Evolutionary conservation across 192 early-diverging fungal species (phyloP).

Genomic region (Coemansia sp.): DNA sequence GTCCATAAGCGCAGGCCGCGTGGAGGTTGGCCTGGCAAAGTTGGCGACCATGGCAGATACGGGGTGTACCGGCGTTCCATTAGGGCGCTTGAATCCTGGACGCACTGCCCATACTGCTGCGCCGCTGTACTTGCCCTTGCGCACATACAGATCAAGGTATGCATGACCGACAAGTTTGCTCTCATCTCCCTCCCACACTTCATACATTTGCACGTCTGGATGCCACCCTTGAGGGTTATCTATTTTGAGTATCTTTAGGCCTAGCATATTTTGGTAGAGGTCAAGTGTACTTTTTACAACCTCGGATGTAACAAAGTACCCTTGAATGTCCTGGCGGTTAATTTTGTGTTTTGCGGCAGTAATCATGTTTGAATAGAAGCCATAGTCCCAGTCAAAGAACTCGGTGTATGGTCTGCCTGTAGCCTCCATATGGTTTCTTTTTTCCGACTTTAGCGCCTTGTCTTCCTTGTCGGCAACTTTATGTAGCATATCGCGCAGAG

Average conservation of each 20-base stretch:
- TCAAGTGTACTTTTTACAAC: constrained; percentile 57
- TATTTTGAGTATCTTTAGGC: constrained; percentile 58
- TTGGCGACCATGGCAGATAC: constrained; percentile 62
- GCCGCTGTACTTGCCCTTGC: constrained; percentile 61
- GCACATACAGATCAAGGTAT: constrained; percentile 66
- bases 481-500: constrained; percentile 55
- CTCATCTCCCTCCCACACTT: constrained; percentile 59
- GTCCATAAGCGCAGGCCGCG: constrained; percentile 62
- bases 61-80: constrained; percentile 51
- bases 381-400: constrained; percentile 61
- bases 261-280: constrained; percentile 64
- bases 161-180: constrained; percentile 59
- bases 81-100: constrained; percentile 53
- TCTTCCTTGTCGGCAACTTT: constrained; percentile 40
- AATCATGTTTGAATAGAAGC: constrained; percentile 69
- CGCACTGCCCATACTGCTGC: constrained; percentile 68
- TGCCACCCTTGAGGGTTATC: constrained; percentile 62
- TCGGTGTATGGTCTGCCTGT: constrained; percentile 18
- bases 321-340: constrained; percentile 59
- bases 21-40: constrained; percentile 54
- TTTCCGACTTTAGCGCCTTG: constrained; percentile 47
- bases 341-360: constrained; percentile 46
- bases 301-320: constrained; percentile 60
- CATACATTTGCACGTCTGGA: constrained; percentile 64
- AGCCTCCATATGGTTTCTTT: constrained; percentile 45